A percentile compares a stretch with the other conserved stretches of the same genome.
phyloP scores from a whole-genome alignment of 2,329 filamentous ascomycete genomes.

The Bisporella sp. region DNA sequence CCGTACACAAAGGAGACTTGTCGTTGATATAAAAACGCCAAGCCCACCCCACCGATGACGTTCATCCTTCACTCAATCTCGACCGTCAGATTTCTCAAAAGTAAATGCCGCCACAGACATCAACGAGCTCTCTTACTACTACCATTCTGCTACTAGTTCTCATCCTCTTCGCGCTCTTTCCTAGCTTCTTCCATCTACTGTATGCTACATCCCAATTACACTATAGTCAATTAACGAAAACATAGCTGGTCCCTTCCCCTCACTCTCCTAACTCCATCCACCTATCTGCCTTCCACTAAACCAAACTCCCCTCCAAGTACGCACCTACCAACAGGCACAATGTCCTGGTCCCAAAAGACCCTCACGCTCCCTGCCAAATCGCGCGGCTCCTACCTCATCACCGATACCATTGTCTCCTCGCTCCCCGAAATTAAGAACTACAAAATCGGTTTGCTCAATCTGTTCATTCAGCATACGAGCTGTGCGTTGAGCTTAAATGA shows the following conservation, averaged over 20 bases:
- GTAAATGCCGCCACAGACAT: constrained; percentile 12
- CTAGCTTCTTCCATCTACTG: constrained; percentile 43
- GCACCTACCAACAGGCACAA: constrained; percentile 25
- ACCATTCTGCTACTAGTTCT: constrained; percentile 41
- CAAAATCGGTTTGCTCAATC: constrained; percentile 77
- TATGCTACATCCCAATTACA: background rate
- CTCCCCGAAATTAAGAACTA: constrained; percentile 77
- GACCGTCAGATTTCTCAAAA: background rate
- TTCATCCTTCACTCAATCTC: background rate
- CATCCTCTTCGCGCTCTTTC: constrained; percentile 46
- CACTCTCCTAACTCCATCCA: constrained; percentile 24
- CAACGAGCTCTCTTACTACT: constrained; percentile 22
- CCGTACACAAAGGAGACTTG: no score
- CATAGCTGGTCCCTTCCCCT: constrained; percentile 39
- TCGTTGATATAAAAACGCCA: no score
- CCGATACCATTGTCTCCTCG: constrained; percentile 61
- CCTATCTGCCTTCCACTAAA: constrained; percentile 12
- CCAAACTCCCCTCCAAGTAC: constrained; percentile 34
- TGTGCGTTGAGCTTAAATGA: constrained; percentile 90
- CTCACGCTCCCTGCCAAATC: constrained; percentile 70
- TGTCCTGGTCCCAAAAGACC: constrained; percentile 79
- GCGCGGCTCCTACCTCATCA: constrained; percentile 86
- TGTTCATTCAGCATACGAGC: constrained; percentile 94
- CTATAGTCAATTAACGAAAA: background rate
- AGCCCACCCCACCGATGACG: no score